Base-by-base conservation (phyloP, 192 early-diverging fungal species). In the Gonapodya sp. region DNA sequence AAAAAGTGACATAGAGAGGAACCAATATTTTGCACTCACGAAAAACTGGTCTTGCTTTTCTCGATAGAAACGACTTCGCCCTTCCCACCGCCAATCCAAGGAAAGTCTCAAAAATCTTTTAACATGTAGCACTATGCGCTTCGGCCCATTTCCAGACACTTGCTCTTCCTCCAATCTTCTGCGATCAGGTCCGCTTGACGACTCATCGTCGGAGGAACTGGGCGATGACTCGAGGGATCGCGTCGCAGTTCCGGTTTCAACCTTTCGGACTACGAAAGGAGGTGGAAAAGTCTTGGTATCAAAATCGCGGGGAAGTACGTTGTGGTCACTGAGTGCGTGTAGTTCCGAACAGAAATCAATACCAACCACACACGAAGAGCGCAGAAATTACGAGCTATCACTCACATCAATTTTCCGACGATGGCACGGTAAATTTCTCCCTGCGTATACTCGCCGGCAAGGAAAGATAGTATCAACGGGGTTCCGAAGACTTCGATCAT, bases 51-150 rank as follows among this genome's bases (percentile, higher is more conserved):
- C 46, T 64, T 64, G 46, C 24, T 34, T 77, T 18, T 31, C 75
- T 33, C 75, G 75, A 34, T 77, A 77, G 31, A 32, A 77, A 2
- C 34, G 2, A 33, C 34, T 77, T 34, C 34, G 16, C 8, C 30
- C 75, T 18, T 77, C 75, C 75, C 30, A 18, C 31, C 75, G 2
- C 75, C 75, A 77, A 77, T 77, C 75, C 75, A 77, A 33, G 8
- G 2, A 18, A 33, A 77, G 18, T 2, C 75, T 16, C 75, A 32
- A 8, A 33, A 77, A 77, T 34, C 34, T 77, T 34, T 18, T 77
- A 16, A 33, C 8, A 18, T 77, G 75, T 34, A 77, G 31, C 75
- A 33, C 34, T 18, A 77, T 33, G 18, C 75, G 30, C 75, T 77
- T 34, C 8, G 75, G 75, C 31, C 34, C 75, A 8, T 18, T 34